Evolutionary conservation across 805 yeast species (phyloP).

Genomic region (Candida berthetii): DNA sequence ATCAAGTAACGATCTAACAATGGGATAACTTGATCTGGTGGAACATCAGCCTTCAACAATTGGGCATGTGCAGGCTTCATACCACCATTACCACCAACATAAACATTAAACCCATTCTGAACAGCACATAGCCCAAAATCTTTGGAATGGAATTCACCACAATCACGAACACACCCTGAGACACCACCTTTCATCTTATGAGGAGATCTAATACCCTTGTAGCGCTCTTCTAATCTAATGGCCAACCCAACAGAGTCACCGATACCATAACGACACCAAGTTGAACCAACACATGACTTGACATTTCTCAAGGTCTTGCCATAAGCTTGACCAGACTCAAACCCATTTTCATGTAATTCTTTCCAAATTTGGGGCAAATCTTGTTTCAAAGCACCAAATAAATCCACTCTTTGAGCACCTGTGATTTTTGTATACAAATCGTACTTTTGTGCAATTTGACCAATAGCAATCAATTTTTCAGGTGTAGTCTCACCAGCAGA

Average conservation of each 20-base stretch:
- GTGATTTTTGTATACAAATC: constrained; percentile 29
- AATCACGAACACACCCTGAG: constrained; percentile 31
- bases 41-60: constrained; percentile 24
- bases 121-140: constrained; percentile 32
- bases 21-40: constrained; percentile 30
- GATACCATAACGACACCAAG: constrained; percentile 33
- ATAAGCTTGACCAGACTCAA: constrained; percentile 32
- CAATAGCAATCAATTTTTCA: constrained; percentile 28
- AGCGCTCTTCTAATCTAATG: constrained; percentile 28
- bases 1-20: constrained; percentile 29
- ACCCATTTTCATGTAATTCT: constrained; percentile 24
- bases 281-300: constrained; percentile 32
- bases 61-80: constrained; percentile 34
- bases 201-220: constrained; percentile 30
- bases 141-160: constrained; percentile 31
- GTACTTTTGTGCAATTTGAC: constrained; percentile 25
- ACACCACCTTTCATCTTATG: constrained; percentile 33
- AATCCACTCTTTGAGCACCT: constrained; percentile 29
- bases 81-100: constrained; percentile 33
- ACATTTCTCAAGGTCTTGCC: constrained; percentile 30
- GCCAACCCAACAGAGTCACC: constrained; percentile 34
- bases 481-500: constrained; percentile 34
- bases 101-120: constrained; percentile 28
- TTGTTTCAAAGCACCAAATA: constrained; percentile 27
- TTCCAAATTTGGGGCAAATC: constrained; percentile 27